These are phyloP conservation scores for Narthecium ossifragum DNA, from an alignment of 106 monocot species.

Conservation along the genomic window DNA sequence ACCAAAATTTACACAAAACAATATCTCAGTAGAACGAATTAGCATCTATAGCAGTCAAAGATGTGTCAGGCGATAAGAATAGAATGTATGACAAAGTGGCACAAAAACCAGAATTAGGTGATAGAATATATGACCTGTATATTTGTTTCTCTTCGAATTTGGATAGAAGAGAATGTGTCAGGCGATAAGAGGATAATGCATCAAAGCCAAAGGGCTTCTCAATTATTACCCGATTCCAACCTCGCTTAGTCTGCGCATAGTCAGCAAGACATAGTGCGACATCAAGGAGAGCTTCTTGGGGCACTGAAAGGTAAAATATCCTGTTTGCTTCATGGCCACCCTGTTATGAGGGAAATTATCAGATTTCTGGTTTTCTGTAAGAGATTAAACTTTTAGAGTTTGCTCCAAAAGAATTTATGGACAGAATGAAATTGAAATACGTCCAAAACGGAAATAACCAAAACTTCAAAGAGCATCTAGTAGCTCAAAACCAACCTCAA, in stretches of 20 bases:
- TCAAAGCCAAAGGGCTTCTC: slow-evolving; percentile 90
- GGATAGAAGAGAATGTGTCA: slow-evolving; percentile 59
- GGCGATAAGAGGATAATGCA: slow-evolving; percentile 50
- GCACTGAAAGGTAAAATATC: slow-evolving; percentile 92
- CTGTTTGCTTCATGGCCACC: slow-evolving; percentile 63
- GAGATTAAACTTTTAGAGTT: too few species aligned
- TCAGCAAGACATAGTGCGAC: slow-evolving; percentile 69
- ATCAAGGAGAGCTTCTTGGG: slow-evolving; percentile 85
- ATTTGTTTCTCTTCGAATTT: slow-evolving; percentile 82
- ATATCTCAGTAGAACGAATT: background rate
- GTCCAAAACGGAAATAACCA: too few species aligned
- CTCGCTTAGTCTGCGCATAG: slow-evolving; percentile 44
- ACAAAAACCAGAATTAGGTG: background rate
- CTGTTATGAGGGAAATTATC: slow-evolving; percentile 17
- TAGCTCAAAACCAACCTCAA: slow-evolving; percentile 41
- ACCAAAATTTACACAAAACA: background rate
- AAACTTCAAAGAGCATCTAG: too few species aligned
- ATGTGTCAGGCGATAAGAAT: background rate
- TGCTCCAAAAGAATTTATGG: too few species aligned
- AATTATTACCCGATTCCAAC: slow-evolving; percentile 87
- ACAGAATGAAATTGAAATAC: too few species aligned
- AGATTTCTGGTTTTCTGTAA: background rate
- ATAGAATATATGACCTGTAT: slow-evolving; percentile 50
- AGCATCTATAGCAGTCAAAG: background rate
- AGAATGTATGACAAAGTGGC: background rate